phyloP scores from a whole-genome alignment of 2,329 filamentous ascomycete genomes.

The Neoscytalidium dimidiatum region DNA sequence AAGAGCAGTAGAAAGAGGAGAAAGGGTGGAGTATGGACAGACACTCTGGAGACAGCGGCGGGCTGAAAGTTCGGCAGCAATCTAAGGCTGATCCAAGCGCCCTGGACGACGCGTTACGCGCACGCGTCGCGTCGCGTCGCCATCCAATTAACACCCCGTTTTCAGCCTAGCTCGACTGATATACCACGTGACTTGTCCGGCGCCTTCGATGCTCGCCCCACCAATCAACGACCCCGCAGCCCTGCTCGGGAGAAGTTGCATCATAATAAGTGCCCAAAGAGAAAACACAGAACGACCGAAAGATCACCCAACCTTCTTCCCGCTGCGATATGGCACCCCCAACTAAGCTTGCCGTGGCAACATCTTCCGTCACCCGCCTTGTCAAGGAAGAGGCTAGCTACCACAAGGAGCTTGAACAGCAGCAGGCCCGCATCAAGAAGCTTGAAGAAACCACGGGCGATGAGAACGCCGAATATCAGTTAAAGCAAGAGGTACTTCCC shows the following conservation, averaged over 20 bases:
- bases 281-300: background rate
- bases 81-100: conserved; percentile 8
- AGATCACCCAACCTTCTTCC: background rate
- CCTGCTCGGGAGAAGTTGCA: background rate
- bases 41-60: background rate
- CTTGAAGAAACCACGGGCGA: conserved; percentile 65
- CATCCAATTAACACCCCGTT: too few relatives aligned
- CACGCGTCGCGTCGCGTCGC: conserved; percentile 27
- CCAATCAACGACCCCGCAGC: conserved; percentile 12
- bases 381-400: conserved; percentile 92
- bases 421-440: conserved; percentile 70
- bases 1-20: background rate
- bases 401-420: conserved; percentile 77
- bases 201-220: background rate
- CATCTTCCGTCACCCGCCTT: conserved; percentile 76
- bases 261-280: background rate
- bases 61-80: conserved; percentile 17
- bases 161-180: background rate
- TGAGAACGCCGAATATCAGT: conserved; percentile 73
- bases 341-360: conserved; percentile 75
- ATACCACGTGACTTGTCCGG: too few relatives aligned
- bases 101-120: conserved; percentile 18
- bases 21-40: conserved; percentile 1
- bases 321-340: conserved; percentile 69
- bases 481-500: conserved; percentile 80